Percentiles rank a stretch among this genome's conserved stretches.
Evolutionary conservation across 345 rosid genomes (phyloP).

Genomic region (Angophora floribunda): DNA sequence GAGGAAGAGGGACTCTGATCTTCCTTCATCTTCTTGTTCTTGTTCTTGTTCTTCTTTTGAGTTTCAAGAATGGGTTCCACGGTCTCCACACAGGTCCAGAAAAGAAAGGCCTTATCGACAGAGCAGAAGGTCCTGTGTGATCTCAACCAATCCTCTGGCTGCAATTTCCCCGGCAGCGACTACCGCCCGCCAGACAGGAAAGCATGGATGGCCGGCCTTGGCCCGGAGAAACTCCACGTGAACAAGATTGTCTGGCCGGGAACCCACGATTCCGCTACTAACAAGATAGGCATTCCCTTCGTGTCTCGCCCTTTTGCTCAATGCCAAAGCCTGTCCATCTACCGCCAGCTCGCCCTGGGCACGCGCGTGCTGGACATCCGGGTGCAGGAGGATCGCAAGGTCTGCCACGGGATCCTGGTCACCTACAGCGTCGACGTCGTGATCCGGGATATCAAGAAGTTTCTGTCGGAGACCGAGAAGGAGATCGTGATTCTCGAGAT

Average conservation of each 20-base stretch:
- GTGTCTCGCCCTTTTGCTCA: slow-evolving; percentile 87
- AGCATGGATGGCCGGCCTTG: slow-evolving; percentile 30
- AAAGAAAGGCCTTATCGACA: slow-evolving; percentile 35
- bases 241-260: slow-evolving; percentile 57
- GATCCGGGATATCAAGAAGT: slow-evolving; percentile 59
- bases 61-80: slow-evolving; percentile 56
- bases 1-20: not conserved
- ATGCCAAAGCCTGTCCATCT: slow-evolving; percentile 78
- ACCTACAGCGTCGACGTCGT: slow-evolving; percentile 71
- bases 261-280: slow-evolving; percentile 42
- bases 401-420: slow-evolving; percentile 76
- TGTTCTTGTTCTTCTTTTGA: not conserved
- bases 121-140: slow-evolving; percentile 55
- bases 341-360: slow-evolving; percentile 62
- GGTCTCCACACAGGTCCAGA: slow-evolving; percentile 44
- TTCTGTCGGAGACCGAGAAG: slow-evolving; percentile 63
- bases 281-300: slow-evolving; percentile 35
- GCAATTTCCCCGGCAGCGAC: slow-evolving; percentile 55
- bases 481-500: slow-evolving; percentile 83
- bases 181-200: slow-evolving; percentile 57
- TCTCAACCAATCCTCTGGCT: slow-evolving; percentile 30
- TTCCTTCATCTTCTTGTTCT: not conserved
- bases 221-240: slow-evolving; percentile 24
- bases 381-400: slow-evolving; percentile 56
- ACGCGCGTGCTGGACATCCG: slow-evolving; percentile 71